phyloP scores from a whole-genome alignment of 1,139 yeast genomes.

The Taiozyma onychis region DNA sequence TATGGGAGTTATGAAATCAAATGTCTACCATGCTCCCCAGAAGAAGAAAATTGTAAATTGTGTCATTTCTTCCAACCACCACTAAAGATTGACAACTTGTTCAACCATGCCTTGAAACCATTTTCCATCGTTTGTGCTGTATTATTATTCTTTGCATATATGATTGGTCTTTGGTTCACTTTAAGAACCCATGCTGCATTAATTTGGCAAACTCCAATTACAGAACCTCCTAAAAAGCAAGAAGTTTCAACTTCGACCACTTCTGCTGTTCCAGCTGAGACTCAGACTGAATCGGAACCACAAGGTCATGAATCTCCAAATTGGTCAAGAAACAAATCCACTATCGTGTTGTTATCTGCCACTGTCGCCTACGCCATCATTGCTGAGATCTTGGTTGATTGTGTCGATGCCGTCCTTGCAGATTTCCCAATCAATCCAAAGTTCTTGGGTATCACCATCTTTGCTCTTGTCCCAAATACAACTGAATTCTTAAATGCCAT shows the following conservation, averaged over 20 bases:
- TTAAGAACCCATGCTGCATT: constrained; percentile 93
- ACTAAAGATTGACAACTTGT: constrained; percentile 57
- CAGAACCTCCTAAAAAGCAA: constrained; percentile 18
- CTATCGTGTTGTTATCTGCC: constrained; percentile 79
- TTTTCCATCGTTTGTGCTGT: constrained; percentile 77
- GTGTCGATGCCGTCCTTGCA: constrained; percentile 82
- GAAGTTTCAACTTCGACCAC: constrained; percentile 19
- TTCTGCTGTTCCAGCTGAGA: constrained; percentile 7
- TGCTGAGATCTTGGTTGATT: constrained; percentile 91
- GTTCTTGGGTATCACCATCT: constrained; percentile 86
- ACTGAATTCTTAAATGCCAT: constrained; percentile 97
- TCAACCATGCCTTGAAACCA: constrained; percentile 65
- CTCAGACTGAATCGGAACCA: constrained; percentile 28
- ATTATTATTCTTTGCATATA: constrained; percentile 75
- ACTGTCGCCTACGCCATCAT: constrained; percentile 85
- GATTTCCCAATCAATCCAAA: constrained; percentile 80
- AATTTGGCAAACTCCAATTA: constrained; percentile 79
- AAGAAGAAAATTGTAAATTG: constrained; percentile 41
- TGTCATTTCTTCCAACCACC: constrained; percentile 83
- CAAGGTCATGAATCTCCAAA: constrained; percentile 97
- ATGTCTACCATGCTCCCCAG: constrained; percentile 40
- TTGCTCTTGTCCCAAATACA: constrained; percentile 94
- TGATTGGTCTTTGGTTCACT: constrained; percentile 90
- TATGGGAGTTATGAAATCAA: constrained; percentile 82
- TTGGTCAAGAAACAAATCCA: constrained; percentile 86